phyloP scores from a whole-genome alignment of 352 stramenopile species.

The Phytophthora kernoviae region DNA sequence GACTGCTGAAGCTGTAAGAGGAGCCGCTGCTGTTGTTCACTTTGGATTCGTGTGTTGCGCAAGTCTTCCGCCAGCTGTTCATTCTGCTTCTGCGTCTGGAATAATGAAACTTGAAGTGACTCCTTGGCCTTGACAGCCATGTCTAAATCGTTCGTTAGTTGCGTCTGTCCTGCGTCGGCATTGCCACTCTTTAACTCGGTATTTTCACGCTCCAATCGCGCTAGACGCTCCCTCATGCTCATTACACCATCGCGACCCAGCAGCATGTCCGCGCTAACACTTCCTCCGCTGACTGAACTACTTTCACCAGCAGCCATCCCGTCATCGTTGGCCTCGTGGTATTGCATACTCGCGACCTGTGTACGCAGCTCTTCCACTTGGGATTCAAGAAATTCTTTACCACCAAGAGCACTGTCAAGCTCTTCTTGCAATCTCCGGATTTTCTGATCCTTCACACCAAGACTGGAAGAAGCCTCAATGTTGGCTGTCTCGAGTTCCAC shows the following conservation, averaged over 20 bases:
- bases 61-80: slow-evolving; percentile 75
- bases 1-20: slow-evolving; percentile 31
- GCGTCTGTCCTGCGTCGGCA: slow-evolving; percentile 49
- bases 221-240: slow-evolving; percentile 61
- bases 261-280: slow-evolving; percentile 65
- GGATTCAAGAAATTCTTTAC: slow-evolving; percentile 87
- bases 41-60: slow-evolving; percentile 41
- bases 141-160: slow-evolving; percentile 76
- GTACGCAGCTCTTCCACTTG: slow-evolving; percentile 81
- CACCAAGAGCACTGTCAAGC: slow-evolving; percentile 76
- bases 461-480: slow-evolving; percentile 75
- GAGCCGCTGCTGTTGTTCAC: slow-evolving; percentile 35
- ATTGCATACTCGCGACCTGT: slow-evolving; percentile 65
- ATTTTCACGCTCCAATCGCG: slow-evolving; percentile 80
- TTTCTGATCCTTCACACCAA: slow-evolving; percentile 85
- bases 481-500: slow-evolving; percentile 86
- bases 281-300: slow-evolving; percentile 32
- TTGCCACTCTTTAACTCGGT: slow-evolving; percentile 60
- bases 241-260: slow-evolving; percentile 69
- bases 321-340: slow-evolving; percentile 46
- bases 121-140: slow-evolving; percentile 80
- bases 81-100: slow-evolving; percentile 80
- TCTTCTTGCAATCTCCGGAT: slow-evolving; percentile 84
- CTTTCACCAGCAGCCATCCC: slow-evolving; percentile 39
- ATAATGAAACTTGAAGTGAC: slow-evolving; percentile 62